Evolutionary conservation across 1,284 basidiomycete species (phyloP).

Genomic region (Moesziomyces sp.): DNA sequence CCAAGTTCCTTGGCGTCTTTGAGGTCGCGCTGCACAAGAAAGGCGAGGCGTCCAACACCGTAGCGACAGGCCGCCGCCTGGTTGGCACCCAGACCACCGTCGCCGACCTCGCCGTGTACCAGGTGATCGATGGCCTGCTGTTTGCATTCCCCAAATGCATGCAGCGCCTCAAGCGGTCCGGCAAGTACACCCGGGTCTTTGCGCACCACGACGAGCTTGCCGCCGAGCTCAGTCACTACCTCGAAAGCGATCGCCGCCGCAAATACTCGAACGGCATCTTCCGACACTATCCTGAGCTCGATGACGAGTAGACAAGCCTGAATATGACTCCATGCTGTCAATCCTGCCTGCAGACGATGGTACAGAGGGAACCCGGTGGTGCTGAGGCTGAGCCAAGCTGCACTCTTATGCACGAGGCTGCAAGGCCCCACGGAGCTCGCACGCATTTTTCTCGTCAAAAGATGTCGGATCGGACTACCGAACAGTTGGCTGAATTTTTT

Average conservation of each 20-base stretch:
- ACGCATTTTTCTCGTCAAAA: neutral
- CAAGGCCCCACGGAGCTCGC: neutral
- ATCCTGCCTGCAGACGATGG: neutral
- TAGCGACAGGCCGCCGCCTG: conserved; percentile 67
- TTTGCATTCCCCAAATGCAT: conserved; percentile 72
- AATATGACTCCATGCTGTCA: neutral
- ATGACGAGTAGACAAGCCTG: conserved; percentile 56
- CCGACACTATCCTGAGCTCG: conserved; percentile 72
- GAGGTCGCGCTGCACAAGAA: conserved; percentile 66
- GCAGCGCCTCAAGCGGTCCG: conserved; percentile 54
- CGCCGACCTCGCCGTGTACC: conserved; percentile 72
- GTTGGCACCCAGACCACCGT: conserved; percentile 69
- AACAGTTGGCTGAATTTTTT: neutral
- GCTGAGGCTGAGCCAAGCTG: neutral
- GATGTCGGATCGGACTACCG: neutral
- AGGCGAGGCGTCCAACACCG: conserved; percentile 13
- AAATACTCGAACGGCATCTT: conserved; percentile 70
- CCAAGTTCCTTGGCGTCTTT: conserved; percentile 71
- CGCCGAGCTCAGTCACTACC: conserved; percentile 70
- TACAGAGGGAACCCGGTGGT: neutral
- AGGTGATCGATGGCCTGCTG: conserved; percentile 68
- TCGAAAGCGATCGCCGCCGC: conserved; percentile 69
- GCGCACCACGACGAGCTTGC: conserved; percentile 52
- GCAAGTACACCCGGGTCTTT: conserved; percentile 65
- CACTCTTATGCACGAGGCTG: neutral